phyloP scores from a whole-genome alignment of 441 rosid species.

The Populus hybrid region DNA sequence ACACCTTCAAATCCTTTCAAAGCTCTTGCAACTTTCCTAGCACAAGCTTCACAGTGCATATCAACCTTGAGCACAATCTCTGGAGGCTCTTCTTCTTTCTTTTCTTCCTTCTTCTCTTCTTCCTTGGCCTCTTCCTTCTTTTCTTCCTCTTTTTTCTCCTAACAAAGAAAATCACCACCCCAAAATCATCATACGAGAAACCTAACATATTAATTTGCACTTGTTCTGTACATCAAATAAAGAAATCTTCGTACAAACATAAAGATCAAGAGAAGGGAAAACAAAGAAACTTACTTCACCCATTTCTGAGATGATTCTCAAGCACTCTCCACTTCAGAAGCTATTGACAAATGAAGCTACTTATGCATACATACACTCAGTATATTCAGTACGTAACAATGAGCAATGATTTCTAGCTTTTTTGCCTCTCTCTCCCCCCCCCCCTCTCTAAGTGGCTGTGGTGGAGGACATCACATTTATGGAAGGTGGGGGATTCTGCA shows the following conservation, averaged over 20 bases:
- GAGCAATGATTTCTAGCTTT: constrained; percentile 7
- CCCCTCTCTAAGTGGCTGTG: neutral
- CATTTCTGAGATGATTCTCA: constrained; percentile 24
- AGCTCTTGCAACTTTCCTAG: too few relatives aligned
- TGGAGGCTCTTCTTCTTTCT: too few relatives aligned
- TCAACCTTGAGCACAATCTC: too few relatives aligned
- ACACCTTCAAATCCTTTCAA: too few relatives aligned
- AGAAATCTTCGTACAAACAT: neutral
- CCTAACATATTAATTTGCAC: neutral
- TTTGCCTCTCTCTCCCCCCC: too few relatives aligned
- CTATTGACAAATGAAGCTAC: neutral
- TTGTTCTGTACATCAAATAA: neutral
- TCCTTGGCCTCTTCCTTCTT: too few relatives aligned
- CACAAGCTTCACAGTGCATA: too few relatives aligned
- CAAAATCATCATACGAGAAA: too few relatives aligned
- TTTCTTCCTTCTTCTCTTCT: too few relatives aligned
- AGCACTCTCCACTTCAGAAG: neutral
- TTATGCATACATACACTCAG: neutral
- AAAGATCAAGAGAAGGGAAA: neutral
- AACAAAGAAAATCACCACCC: neutral
- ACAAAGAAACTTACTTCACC: constrained; percentile 33
- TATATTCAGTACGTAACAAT: neutral
- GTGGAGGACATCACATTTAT: constrained; percentile 13
- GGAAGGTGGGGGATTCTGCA: constrained; percentile 12
- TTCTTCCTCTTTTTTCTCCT: constrained; percentile 24